These are phyloP conservation scores for Primulina tabacum DNA, from an alignment of 257 asterid genomes.

Conservation along the genomic window DNA sequence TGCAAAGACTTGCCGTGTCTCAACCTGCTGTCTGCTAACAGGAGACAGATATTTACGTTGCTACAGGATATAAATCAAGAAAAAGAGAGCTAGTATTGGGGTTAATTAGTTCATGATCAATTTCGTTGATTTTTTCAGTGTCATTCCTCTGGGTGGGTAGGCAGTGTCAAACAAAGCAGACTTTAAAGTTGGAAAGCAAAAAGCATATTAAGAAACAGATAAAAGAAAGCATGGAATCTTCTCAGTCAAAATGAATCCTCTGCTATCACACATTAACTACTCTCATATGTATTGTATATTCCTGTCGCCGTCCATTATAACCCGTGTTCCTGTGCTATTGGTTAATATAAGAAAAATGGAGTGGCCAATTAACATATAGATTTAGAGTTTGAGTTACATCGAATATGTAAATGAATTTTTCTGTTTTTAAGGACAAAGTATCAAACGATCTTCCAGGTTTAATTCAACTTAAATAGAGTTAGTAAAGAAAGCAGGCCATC, in stretches of 20 bases:
- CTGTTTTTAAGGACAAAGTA: no score
- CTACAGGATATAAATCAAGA: not conserved
- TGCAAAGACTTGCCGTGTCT: constrained; percentile 61
- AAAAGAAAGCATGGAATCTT: not conserved
- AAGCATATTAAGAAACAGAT: not conserved
- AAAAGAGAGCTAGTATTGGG: not conserved
- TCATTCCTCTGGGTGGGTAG: not conserved
- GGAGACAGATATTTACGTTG: constrained; percentile 19
- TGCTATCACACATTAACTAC: not conserved
- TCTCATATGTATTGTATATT: not conserved
- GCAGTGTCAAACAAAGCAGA: not conserved
- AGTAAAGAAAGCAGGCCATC: not conserved
- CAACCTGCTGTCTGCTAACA: constrained; percentile 73
- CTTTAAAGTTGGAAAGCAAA: not conserved
- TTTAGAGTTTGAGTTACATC: no score
- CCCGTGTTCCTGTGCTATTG: not conserved
- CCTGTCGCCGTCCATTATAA: not conserved
- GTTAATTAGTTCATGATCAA: not conserved
- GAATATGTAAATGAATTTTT: not conserved
- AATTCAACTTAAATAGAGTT: not conserved
- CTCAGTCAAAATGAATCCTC: not conserved
- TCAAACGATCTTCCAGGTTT: not conserved
- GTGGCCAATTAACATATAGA: not conserved
- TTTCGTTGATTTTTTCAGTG: not conserved
- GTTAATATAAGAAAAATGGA: not conserved